Evolutionary conservation across 176 grass and related monocot species (phyloP).

Genomic region (Puccinellia tenuiflora): DNA sequence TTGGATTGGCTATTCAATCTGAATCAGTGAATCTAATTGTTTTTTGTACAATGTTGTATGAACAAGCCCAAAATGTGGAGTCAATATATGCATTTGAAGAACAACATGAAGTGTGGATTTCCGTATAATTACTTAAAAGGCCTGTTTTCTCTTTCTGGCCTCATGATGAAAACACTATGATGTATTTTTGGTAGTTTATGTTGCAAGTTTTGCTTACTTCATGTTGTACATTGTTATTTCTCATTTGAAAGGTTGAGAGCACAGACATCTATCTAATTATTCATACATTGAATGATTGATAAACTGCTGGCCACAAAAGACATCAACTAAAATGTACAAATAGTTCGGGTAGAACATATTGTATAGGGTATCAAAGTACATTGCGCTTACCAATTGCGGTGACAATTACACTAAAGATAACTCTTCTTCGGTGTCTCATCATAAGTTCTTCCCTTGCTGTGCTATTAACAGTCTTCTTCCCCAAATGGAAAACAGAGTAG

Average conservation of each 20-base stretch:
- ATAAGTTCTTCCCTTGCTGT: conserved; percentile 55
- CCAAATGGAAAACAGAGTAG: conserved; percentile 1
- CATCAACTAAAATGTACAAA: neutral
- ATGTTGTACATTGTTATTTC: neutral
- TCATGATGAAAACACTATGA: neutral
- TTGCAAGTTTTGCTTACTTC: conserved; percentile 8
- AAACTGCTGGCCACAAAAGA: neutral
- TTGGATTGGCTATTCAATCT: neutral
- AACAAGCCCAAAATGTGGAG: neutral
- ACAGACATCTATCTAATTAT: neutral
- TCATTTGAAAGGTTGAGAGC: neutral
- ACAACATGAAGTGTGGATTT: neutral
- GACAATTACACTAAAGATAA: conserved; percentile 69
- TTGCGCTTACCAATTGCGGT: conserved; percentile 57
- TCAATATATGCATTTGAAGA: conserved; percentile 1
- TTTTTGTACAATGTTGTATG: neutral
- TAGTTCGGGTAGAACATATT: neutral
- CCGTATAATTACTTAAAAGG: neutral
- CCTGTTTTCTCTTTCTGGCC: neutral
- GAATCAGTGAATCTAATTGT: neutral
- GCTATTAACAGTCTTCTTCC: conserved; percentile 26
- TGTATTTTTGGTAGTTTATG: neutral
- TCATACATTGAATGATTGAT: neutral
- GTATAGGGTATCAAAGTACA: neutral
- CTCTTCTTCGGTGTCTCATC: conserved; percentile 67